Base-by-base conservation (phyloP, 2,329 filamentous ascomycete species). In the Calonectria fujianensis region DNA sequence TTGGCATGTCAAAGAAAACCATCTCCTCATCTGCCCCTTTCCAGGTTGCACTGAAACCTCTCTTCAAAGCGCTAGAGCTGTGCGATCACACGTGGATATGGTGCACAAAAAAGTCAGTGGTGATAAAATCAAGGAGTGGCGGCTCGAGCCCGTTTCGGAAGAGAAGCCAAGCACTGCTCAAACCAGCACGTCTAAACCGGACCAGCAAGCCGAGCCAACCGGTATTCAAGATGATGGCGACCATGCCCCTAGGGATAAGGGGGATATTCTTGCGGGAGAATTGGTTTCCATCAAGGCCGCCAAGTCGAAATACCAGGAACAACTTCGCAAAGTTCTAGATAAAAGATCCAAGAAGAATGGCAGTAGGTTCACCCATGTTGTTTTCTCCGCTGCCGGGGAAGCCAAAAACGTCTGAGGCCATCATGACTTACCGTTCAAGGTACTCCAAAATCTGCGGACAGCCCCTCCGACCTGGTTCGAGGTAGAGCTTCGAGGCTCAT, bases 1-100 rank as follows among this genome's bases (percentile, higher is more conserved):
- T 20, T 85, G 86, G 80, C 87, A 88, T 72, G 85, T 88, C 50
- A 87, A 88, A 70, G 80, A 81, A 27, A 84, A 88, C 61, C 87
- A 88, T 73, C 81, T 88, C 14, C 82, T 88, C 35, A 78, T 85
- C 32, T 88, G 87, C 37, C 87, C 87, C 0, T 81, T 83, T 1
- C 76, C 81, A 0, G 85, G 83, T 0, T 88, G 87, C 70, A 79
- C 81, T 41, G 85, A 87, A 65, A 79, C 78, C n/a, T 76, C 78
- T 0, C 86, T 87, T 48, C 76, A 78, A n/a, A 84, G 69, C 50
- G 78, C 76, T 8, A 83, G 83, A n/a, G 73, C 84, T 5, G 78
- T 88, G 1, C 80, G 82, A 31, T 82, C 82, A 4, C 87, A 88
- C 70, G 76, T 88, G 16, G 75, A 81, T 32, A 83, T 83, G 51